These are phyloP conservation scores for Cupressus sempervirens DNA, from an alignment of 75 land plant genomes.

Conservation along the genomic window DNA sequence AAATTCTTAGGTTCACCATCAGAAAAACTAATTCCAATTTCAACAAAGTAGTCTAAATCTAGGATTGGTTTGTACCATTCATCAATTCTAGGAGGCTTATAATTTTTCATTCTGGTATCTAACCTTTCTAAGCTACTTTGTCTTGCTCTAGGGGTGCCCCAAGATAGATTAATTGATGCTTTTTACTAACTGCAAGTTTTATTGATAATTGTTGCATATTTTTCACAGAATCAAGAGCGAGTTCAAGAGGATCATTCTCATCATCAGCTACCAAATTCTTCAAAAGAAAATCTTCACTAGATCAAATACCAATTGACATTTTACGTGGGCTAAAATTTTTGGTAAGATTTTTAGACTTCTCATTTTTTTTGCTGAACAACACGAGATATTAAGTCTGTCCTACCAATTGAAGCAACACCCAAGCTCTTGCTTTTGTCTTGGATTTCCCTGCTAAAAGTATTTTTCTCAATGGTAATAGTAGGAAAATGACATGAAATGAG, in stretches of 20 bases:
- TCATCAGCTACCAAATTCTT: constrained; percentile 44
- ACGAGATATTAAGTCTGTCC: not conserved
- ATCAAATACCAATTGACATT: not conserved
- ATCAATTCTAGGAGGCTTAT: constrained; percentile 73
- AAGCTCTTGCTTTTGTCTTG: not conserved
- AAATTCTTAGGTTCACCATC: constrained; percentile 26
- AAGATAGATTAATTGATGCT: constrained; percentile 66
- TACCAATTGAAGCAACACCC: not conserved
- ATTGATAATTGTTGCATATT: constrained; percentile 9
- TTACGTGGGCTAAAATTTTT: not conserved
- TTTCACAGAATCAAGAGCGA: constrained; percentile 30
- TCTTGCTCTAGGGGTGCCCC: constrained; percentile 41
- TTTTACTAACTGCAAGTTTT: constrained; percentile 26
- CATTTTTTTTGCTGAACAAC: not conserved
- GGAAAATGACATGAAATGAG: not conserved
- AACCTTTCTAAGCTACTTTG: constrained; percentile 22
- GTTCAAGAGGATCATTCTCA: constrained; percentile 38
- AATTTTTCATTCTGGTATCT: constrained; percentile 29
- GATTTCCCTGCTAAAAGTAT: not conserved
- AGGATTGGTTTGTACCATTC: constrained; percentile 85
- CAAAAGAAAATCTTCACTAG: constrained; percentile 16
- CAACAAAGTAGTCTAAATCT: constrained; percentile 64
- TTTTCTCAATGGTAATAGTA: not conserved
- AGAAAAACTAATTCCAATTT: constrained; percentile 54
- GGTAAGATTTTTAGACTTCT: not conserved